Evolutionary conservation across 2,329 filamentous ascomycete species (phyloP).

Genomic region (Cercospora sp.): DNA sequence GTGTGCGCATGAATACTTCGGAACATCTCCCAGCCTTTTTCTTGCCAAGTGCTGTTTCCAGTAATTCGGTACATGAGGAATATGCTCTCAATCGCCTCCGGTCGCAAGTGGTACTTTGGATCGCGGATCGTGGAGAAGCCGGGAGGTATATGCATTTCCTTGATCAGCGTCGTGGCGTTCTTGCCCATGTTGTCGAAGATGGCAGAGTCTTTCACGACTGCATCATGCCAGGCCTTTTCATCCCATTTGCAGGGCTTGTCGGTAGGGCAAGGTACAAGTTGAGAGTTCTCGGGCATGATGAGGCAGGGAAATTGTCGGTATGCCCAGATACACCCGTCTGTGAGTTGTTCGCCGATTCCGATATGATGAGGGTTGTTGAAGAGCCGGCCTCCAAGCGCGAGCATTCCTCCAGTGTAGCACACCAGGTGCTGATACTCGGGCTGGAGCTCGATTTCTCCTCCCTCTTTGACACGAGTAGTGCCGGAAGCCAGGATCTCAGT

Average conservation of each 20-base stretch:
- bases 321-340: conserved; percentile 64
- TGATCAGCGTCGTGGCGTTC: conserved; percentile 38
- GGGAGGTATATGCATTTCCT: conserved; percentile 51
- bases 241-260: conserved; percentile 47
- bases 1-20: conserved; percentile 62
- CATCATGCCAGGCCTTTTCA: conserved; percentile 47
- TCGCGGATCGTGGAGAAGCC: conserved; percentile 61
- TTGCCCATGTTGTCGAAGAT: conserved; percentile 31
- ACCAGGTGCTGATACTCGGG: conserved; percentile 61
- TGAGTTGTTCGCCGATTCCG: conserved; percentile 58
- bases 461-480: conserved; percentile 38
- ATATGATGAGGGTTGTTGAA: conserved; percentile 58
- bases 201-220: conserved; percentile 40
- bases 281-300: conserved; percentile 63
- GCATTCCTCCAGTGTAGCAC: conserved; percentile 72
- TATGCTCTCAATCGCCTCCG: conserved; percentile 78
- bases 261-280: conserved; percentile 51
- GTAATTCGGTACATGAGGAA: conserved; percentile 77
- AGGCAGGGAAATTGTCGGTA: conserved; percentile 60
- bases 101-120: conserved; percentile 65
- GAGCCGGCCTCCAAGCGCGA: conserved; percentile 65
- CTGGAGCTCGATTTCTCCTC: conserved; percentile 33
- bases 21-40: conserved; percentile 76
- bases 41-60: conserved; percentile 63
- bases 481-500: conserved; percentile 53